Evolutionary conservation across 805 yeast species (phyloP).

Genomic region (Candida mattraensis): DNA sequence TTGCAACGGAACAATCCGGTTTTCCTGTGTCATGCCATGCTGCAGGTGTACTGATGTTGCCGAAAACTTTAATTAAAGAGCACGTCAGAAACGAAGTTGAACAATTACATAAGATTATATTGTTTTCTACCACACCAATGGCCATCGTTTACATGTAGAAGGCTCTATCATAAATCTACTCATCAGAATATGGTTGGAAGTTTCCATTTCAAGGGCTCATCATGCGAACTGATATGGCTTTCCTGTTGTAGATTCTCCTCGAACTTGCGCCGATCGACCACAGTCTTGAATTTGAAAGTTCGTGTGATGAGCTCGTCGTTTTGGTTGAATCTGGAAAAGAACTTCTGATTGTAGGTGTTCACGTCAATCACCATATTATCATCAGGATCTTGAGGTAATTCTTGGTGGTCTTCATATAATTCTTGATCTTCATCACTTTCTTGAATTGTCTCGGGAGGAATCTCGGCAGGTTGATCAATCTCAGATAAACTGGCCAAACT

Average conservation of each 20-base stretch:
- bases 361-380: conserved; percentile 19
- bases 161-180: no score
- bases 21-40: no score
- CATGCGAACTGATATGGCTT: not conserved
- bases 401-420: conserved; percentile 5
- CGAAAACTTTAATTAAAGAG: no score
- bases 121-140: not conserved
- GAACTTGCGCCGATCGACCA: conserved; percentile 28
- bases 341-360: conserved; percentile 28
- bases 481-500: conserved; percentile 5
- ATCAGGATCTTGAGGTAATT: conserved; percentile 3
- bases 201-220: conserved; percentile 32
- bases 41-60: no score
- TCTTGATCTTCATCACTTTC: conserved; percentile 7
- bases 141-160: no score
- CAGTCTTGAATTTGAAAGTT: conserved; percentile 29
- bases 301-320: conserved; percentile 28
- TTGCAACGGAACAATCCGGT: no score
- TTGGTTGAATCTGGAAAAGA: conserved; percentile 27
- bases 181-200: conserved; percentile 22
- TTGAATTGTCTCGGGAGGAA: conserved; percentile 1
- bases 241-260: conserved; percentile 12
- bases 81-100: no score
- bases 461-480: conserved; percentile 5
- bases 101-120: no score